phyloP scores from a whole-genome alignment of 169 alveolate species.

The Plasmodium billcollinsi region DNA sequence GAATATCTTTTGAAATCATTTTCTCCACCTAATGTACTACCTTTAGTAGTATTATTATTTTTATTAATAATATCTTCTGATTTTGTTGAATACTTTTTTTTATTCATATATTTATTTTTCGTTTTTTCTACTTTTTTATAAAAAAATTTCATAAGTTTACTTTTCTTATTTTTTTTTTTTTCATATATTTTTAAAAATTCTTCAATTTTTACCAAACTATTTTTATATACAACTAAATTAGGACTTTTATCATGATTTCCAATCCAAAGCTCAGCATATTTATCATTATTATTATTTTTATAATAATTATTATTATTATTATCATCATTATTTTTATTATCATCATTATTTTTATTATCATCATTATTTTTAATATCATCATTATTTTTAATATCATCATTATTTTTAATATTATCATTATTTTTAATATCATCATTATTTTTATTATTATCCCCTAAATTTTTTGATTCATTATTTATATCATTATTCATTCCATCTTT shows the following conservation, averaged over 20 bases:
- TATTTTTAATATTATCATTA: neutral
- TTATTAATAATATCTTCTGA: slow-evolving; percentile 14
- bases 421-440: neutral
- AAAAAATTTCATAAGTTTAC: slow-evolving; percentile 12
- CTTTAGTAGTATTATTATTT: neutral
- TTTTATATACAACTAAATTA: slow-evolving; percentile 44
- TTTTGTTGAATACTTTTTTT: slow-evolving; percentile 9
- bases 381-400: neutral
- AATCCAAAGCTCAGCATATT: slow-evolving; percentile 85
- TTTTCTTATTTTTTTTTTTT: slow-evolving; percentile 31
- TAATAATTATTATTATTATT: neutral
- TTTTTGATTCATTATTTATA: neutral
- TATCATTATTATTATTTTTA: slow-evolving; percentile 1
- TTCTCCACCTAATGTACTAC: slow-evolving; percentile 2
- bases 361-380: neutral
- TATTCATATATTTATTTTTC: neutral
- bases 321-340: slow-evolving; percentile 1
- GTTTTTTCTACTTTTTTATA: slow-evolving; percentile 22
- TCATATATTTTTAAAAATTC: slow-evolving; percentile 36
- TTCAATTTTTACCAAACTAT: slow-evolving; percentile 48
- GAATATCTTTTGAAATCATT: slow-evolving; percentile 20
- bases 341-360: neutral
- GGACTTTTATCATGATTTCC: slow-evolving; percentile 85
- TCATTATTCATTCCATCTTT: neutral
- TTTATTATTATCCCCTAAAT: neutral